Evolutionary conservation across 2,329 filamentous ascomycete genomes (phyloP).

Genomic region (Arachnopeziza araneosa): DNA sequence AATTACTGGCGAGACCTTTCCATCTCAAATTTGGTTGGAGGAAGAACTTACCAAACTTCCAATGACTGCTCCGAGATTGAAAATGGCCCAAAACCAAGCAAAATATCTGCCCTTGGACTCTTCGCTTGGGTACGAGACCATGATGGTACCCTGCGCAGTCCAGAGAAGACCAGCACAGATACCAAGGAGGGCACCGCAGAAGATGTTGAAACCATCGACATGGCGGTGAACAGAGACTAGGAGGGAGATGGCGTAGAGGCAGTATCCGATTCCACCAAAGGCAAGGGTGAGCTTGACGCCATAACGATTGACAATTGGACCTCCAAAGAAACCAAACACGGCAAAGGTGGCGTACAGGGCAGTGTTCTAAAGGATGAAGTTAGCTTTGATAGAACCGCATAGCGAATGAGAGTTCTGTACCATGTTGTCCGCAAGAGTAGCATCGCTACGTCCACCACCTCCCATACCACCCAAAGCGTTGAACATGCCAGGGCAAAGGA

Average conservation of each 20-base stretch:
- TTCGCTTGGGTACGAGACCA: constrained; percentile 86
- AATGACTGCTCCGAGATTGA: constrained; percentile 87
- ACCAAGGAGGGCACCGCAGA: constrained; percentile 71
- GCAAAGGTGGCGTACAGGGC: constrained; percentile 48
- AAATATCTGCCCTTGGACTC: constrained; percentile 81
- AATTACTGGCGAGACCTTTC: not conserved
- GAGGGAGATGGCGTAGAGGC: constrained; percentile 66
- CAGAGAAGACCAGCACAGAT: constrained; percentile 75
- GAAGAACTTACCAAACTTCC: constrained; percentile 54
- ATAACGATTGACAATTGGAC: constrained; percentile 71
- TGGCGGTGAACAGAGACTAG: constrained; percentile 65
- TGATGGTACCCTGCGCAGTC: constrained; percentile 78
- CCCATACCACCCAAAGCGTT: constrained; percentile 63
- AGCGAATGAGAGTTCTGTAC: constrained; percentile 13
- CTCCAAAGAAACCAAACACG: constrained; percentile 63
- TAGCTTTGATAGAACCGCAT: not conserved
- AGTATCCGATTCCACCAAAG: constrained; percentile 72
- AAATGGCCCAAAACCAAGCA: constrained; percentile 90
- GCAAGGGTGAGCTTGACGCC: constrained; percentile 64
- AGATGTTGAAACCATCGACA: constrained; percentile 66
- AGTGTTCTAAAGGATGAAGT: constrained; percentile 28
- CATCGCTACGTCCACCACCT: constrained; percentile 54
- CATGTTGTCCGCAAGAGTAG: constrained; percentile 44
- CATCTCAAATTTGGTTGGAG: not conserved
- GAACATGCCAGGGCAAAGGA: constrained; percentile 69